Conservation (phyloP, 108 stramenopile species). For the Seminavis robusta region DNA sequence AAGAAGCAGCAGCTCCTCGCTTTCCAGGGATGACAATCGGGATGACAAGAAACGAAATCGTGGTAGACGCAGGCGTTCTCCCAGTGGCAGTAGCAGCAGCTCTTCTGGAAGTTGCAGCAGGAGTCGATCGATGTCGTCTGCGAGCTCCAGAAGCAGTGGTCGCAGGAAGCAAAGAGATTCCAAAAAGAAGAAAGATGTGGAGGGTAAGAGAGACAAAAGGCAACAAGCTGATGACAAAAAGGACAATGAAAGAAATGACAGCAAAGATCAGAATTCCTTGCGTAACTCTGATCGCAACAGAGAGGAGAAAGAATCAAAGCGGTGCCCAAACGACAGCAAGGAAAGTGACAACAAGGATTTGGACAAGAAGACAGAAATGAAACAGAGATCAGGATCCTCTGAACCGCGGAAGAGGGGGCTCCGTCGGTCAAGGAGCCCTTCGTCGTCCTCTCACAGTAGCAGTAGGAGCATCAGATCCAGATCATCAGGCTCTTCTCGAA, state of each 20-base stretch:
- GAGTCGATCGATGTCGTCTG: constrained; percentile 3
- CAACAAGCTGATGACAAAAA: not conserved
- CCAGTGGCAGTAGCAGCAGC: not conserved
- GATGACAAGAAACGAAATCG: no score
- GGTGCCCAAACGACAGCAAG: no score
- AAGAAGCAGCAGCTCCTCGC: not conserved
- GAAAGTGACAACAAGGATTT: not conserved
- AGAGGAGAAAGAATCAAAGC: no score
- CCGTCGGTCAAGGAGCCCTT: no score
- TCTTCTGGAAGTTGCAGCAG: not conserved
- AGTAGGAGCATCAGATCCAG: not conserved
- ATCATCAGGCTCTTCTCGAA: not conserved
- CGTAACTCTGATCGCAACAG: no score
- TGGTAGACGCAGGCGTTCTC: not conserved
- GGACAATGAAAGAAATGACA: not conserved
- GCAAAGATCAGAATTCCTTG: not conserved
- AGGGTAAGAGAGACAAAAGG: not conserved
- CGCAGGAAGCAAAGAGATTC: not conserved
- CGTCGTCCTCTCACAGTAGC: not conserved
- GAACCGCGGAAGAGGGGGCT: not conserved
- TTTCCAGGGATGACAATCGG: constrained; percentile 11
- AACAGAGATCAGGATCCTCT: not conserved
- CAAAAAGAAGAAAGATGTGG: not conserved
- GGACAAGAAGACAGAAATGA: not conserved
- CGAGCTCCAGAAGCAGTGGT: constrained; percentile 2